Evolutionary conservation across 2,329 filamentous ascomycete species (phyloP).

Genomic region (Diaporthe longicolla): DNA sequence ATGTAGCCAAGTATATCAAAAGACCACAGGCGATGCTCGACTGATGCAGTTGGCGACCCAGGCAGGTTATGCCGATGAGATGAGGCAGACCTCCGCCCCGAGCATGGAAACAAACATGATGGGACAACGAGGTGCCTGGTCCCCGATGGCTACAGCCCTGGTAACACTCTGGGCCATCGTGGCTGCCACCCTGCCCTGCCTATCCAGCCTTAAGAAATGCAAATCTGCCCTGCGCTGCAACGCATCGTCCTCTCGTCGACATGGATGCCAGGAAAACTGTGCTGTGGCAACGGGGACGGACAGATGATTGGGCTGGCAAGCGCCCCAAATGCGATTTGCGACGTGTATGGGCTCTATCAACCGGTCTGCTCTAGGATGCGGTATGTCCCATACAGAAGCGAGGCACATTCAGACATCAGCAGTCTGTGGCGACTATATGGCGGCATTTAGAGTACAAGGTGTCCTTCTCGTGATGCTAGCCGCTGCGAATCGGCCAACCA

Average conservation of each 20-base stretch:
- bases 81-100: constrained; percentile 1
- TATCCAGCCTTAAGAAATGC: neutral
- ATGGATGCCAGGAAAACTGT: neutral
- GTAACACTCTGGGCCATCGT: neutral
- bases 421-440: no score
- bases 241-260: neutral
- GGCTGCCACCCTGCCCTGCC: neutral
- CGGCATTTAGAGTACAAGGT: no score
- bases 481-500: no score
- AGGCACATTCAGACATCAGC: no score
- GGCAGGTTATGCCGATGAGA: neutral
- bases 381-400: no score
- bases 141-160: constrained; percentile 8
- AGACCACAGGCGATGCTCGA: neutral
- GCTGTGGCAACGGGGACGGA: neutral
- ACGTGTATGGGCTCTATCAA: no score
- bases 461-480: no score
- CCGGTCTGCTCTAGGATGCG: no score
- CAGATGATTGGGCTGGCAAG: neutral
- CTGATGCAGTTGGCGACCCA: neutral
- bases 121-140: neutral
- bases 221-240: neutral
- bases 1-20: neutral
- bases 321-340: neutral
- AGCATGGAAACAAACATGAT: neutral